phyloP scores from a whole-genome alignment of 1,284 basidiomycete genomes.

The Trametes sp. region DNA sequence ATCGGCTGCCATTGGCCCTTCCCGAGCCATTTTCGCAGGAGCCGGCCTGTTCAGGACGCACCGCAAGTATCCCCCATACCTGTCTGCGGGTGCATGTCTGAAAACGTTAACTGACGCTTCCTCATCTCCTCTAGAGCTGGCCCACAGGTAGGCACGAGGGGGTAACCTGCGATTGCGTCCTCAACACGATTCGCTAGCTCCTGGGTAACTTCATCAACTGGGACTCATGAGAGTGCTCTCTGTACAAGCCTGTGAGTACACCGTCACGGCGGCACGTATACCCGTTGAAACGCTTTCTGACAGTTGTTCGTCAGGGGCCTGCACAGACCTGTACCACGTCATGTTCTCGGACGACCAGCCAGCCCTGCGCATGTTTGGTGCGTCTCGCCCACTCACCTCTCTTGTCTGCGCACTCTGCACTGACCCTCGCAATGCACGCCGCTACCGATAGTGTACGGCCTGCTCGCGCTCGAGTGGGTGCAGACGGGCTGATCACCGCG shows the following conservation, averaged over 20 bases:
- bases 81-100: too few species aligned
- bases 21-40: too few species aligned
- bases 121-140: too few species aligned
- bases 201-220: conserved; percentile 6
- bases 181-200: not conserved
- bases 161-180: too few species aligned
- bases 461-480: conserved; percentile 24
- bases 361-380: conserved; percentile 7
- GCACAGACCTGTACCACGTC: conserved; percentile 20
- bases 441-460: conserved; percentile 22
- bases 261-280: too few species aligned
- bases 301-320: not conserved
- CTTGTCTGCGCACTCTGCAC: too few species aligned
- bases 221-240: conserved; percentile 3
- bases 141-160: not conserved
- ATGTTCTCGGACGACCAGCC: conserved; percentile 16
- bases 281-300: not conserved
- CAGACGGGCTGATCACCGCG: conserved; percentile 30
- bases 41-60: too few species aligned
- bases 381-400: too few species aligned
- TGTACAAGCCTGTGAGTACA: conserved; percentile 1
- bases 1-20: too few species aligned
- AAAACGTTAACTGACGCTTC: too few species aligned
- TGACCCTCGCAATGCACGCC: too few species aligned
- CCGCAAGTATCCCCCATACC: too few species aligned